These are phyloP conservation scores for Amphicarpaea edgeworthii DNA, from an alignment of 306 rosid genomes.

Conservation along the genomic window DNA sequence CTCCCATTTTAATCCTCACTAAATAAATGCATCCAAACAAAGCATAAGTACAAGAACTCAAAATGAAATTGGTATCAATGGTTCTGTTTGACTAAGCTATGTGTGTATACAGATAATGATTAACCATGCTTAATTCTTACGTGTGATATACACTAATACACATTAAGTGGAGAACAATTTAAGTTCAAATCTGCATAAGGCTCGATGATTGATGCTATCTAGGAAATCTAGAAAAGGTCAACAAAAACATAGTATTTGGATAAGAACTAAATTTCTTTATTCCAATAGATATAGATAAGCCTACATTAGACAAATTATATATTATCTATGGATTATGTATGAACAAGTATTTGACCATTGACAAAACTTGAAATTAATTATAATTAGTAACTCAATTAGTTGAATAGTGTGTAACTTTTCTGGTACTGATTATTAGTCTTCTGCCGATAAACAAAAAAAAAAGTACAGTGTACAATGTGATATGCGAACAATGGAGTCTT, in stretches of 20 bases:
- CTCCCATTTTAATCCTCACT: too few relatives aligned
- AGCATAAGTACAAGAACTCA: not conserved
- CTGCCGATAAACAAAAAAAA: too few relatives aligned
- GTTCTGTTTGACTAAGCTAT: constrained; percentile 17
- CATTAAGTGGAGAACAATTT: too few relatives aligned
- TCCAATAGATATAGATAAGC: constrained; percentile 37
- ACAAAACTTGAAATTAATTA: not conserved
- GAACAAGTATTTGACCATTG: not conserved
- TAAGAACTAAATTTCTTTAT: constrained; percentile 32
- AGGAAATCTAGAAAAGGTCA: constrained; percentile 7
- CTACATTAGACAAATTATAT: not conserved
- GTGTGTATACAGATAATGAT: not conserved
- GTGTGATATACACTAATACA: too few relatives aligned
- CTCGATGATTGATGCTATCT: constrained; percentile 12
- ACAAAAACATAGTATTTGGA: constrained; percentile 43
- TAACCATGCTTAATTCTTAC: not conserved
- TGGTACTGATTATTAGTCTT: too few relatives aligned
- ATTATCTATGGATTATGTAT: not conserved
- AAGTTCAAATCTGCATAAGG: not conserved
- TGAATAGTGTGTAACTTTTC: too few relatives aligned
- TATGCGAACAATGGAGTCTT: too few relatives aligned
- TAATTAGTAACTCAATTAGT: too few relatives aligned
- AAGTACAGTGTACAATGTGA: too few relatives aligned
- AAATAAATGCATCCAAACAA: too few relatives aligned
- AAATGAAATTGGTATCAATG: not conserved